phyloP scores from a whole-genome alignment of 106 monocot species.

The Dioscorea zingiberensis region DNA sequence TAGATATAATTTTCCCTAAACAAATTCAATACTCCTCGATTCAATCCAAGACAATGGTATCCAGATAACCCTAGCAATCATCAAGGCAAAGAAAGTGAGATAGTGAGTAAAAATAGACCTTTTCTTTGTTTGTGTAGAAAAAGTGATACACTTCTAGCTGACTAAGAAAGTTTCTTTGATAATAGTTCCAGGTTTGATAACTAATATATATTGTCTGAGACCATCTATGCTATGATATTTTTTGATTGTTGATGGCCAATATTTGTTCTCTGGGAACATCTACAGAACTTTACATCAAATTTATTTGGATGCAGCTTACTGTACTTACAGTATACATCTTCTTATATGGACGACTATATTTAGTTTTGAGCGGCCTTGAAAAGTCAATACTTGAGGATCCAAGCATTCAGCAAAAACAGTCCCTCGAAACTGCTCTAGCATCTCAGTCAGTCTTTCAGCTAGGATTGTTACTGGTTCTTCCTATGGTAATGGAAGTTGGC shows the following conservation, averaged over 20 bases:
- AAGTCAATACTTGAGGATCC: slow-evolving; percentile 66
- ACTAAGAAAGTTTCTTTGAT: no score
- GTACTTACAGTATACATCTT: slow-evolving; percentile 88
- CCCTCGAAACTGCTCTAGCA: slow-evolving; percentile 81
- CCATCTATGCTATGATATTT: background rate
- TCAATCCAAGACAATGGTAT: no score
- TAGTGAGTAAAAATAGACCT: no score
- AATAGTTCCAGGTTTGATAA: no score
- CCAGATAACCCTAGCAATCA: no score
- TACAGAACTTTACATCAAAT: background rate
- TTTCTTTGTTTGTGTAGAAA: no score
- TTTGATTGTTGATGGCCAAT: background rate
- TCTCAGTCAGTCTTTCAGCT: slow-evolving; percentile 89
- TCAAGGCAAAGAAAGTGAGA: no score
- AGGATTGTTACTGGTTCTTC: slow-evolving; percentile 71
- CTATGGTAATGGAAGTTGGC: slow-evolving; percentile 97
- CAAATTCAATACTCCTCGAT: no score
- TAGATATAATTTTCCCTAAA: no score
- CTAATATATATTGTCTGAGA: background rate
- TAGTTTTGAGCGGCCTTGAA: slow-evolving; percentile 87
- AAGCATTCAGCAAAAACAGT: slow-evolving; percentile 42
- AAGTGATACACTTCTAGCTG: no score
- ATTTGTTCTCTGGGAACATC: background rate
- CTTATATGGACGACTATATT: slow-evolving; percentile 82
- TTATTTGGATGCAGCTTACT: slow-evolving; percentile 49